phyloP scores from a whole-genome alignment of 495 filamentous ascomycete genomes.

The Cairneyella variabilis region DNA sequence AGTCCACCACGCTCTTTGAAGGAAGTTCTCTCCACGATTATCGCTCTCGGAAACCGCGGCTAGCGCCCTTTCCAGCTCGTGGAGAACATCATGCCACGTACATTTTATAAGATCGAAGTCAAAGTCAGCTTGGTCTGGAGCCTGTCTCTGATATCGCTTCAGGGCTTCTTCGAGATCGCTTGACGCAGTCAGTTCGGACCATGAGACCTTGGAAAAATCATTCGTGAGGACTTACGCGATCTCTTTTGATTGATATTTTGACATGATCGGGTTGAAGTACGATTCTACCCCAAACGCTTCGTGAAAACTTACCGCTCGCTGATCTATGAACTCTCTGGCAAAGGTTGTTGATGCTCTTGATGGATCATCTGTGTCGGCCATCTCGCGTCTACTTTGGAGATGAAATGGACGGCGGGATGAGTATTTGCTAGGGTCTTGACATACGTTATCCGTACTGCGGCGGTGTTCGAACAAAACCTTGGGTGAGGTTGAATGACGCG shows the following conservation, averaged over 20 bases:
- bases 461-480: too few species aligned
- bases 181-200: too few species aligned
- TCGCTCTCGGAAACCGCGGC: constrained; percentile 13
- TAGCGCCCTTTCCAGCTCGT: constrained; percentile 19
- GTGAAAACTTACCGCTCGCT: not conserved
- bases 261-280: constrained; percentile 11
- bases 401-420: not conserved
- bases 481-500: not conserved
- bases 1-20: constrained; percentile 12
- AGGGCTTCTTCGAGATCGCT: constrained; percentile 18
- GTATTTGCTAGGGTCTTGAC: not conserved
- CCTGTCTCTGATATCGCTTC: constrained; percentile 5
- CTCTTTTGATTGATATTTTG: constrained; percentile 22
- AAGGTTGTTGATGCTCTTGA: not conserved
- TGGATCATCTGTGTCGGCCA: too few species aligned
- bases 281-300: constrained; percentile 10
- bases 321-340: not conserved
- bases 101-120: constrained; percentile 12
- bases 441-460: too few species aligned
- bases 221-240: constrained; percentile 1
- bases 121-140: constrained; percentile 17
- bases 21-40: constrained; percentile 12
- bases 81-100: constrained; percentile 20
- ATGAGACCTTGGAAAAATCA: too few species aligned
- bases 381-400: not conserved